A percentile compares a stretch with the other conserved stretches of the same genome.
Evolutionary conservation across 31 red algal genomes (phyloP).

Genomic region (Pterothamnion heteromorphum): DNA sequence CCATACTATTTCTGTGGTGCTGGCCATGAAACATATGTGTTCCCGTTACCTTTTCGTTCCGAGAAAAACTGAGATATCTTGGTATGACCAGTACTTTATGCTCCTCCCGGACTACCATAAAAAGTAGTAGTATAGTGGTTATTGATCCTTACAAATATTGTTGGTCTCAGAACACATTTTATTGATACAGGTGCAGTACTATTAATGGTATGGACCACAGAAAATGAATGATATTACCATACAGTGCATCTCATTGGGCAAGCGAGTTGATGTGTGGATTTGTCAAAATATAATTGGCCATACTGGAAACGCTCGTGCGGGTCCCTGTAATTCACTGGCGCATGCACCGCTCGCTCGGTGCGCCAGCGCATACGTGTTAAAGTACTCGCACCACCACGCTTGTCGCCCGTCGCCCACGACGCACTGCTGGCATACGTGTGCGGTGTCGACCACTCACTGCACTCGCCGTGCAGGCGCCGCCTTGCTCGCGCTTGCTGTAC

Average conservation of each 20-base stretch:
- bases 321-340: too few species aligned
- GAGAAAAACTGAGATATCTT: background rate
- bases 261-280: too few species aligned
- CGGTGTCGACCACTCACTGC: too few species aligned
- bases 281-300: too few species aligned
- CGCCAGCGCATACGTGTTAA: too few species aligned
- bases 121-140: background rate
- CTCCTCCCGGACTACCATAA: background rate
- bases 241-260: background rate
- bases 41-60: background rate
- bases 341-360: too few species aligned
- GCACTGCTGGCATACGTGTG: too few species aligned
- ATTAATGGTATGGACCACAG: background rate
- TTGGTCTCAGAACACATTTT: background rate
- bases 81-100: background rate
- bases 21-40: background rate
- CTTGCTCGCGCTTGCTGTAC: too few species aligned
- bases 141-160: slow-evolving; percentile 5
- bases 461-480: too few species aligned
- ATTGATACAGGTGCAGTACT: background rate
- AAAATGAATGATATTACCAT: background rate
- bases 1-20: background rate
- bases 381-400: too few species aligned
- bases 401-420: too few species aligned
- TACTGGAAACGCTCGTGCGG: too few species aligned